Evolutionary conservation across 2,329 filamentous ascomycete species (phyloP).

Genomic region (Verticillium tricorpus): DNA sequence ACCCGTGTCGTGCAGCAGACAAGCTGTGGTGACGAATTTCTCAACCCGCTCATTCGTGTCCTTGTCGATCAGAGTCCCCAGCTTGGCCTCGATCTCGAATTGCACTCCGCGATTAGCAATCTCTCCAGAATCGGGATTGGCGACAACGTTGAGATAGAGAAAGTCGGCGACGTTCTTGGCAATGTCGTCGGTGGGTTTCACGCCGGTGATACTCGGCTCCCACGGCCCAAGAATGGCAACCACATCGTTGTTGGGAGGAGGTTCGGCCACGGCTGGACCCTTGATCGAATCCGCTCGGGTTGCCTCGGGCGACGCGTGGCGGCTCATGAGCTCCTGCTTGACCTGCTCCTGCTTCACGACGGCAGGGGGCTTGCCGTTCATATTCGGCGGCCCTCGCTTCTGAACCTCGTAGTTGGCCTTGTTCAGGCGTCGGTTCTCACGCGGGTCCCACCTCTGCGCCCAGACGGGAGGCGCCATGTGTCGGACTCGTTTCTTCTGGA

Average conservation of each 20-base stretch:
- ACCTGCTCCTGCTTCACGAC: conserved; percentile 16
- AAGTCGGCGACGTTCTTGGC: conserved; percentile 78
- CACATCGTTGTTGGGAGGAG: conserved; percentile 12
- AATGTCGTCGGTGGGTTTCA: conserved; percentile 68
- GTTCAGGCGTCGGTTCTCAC: conserved; percentile 31
- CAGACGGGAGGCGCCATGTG: conserved; percentile 40
- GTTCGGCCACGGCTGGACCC: conserved; percentile 16
- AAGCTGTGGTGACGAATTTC: conserved; percentile 66
- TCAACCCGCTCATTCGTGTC: conserved; percentile 65
- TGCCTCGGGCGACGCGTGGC: conserved; percentile 43
- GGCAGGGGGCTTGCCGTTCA: conserved; percentile 30
- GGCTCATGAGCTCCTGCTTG: conserved; percentile 30
- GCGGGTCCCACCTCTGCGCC: conserved; percentile 36
- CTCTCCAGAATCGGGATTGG: conserved; percentile 60
- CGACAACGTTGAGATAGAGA: conserved; percentile 67
- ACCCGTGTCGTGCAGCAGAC: conserved; percentile 57
- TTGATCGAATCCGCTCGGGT: conserved; percentile 21
- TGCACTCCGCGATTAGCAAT: conserved; percentile 62
- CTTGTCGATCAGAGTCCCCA: conserved; percentile 75
- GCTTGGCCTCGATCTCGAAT: conserved; percentile 91
- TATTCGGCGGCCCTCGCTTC: conserved; percentile 26
- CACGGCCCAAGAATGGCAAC: conserved; percentile 47
- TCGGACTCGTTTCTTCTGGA: conserved; percentile 33
- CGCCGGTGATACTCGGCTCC: conserved; percentile 65
- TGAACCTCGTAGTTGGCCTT: conserved; percentile 43